Evolutionary conservation across 2,329 filamentous ascomycete genomes (phyloP), one percentile per base, ranked within the genome.

Genomic region (Neonectria sp.): DNA sequence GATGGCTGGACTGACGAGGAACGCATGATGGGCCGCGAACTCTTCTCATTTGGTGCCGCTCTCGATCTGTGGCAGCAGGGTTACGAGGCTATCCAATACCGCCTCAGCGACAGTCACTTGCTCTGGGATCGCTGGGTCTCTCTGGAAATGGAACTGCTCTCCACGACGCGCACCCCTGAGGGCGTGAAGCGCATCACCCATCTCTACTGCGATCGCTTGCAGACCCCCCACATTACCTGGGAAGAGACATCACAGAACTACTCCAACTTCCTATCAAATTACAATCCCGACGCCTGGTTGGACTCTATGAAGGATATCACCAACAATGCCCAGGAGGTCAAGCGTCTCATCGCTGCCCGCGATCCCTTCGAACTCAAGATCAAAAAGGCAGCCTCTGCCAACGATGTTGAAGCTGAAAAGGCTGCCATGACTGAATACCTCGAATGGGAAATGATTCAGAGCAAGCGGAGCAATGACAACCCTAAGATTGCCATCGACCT

Each of bases 81-180:
- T 40, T 90, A 93, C 72, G 87, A 91, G 68, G 88, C 90, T 48
- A 93, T 93, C 60, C 89, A 91, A 76, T 93, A 91, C 80, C 91
- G 93, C 68, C 83, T 96, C 65, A 89, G 89, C 76, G 92, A 95
- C 78, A 95, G 93, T 76, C 91, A 95, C 77, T 81, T 90, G 63
- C 86, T 96, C 12, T 97, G 93, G 93, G 89, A 95, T 76, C 90
- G 91, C 70, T 95, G 93, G 87, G 86, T 94, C 49, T 89, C 91
- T 60, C 87, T 94, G 53, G 86, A 95, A 77, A 85, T 92, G 78
- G 89, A 93, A 71, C 88, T 93, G 71, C 86, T 95, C 24, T 86
- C 84, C 29, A 84, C 84, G 81, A 82, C 86, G 60, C 80, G 83
- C 73, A 87, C 88, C 71, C 76, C 86, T 74, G 82, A 88, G 76